A percentile compares a stretch with the other conserved stretches of the same genome.
Evolutionary conservation across 768 basidiomycete species (phyloP).

Genomic region (Mycena haematopus): DNA sequence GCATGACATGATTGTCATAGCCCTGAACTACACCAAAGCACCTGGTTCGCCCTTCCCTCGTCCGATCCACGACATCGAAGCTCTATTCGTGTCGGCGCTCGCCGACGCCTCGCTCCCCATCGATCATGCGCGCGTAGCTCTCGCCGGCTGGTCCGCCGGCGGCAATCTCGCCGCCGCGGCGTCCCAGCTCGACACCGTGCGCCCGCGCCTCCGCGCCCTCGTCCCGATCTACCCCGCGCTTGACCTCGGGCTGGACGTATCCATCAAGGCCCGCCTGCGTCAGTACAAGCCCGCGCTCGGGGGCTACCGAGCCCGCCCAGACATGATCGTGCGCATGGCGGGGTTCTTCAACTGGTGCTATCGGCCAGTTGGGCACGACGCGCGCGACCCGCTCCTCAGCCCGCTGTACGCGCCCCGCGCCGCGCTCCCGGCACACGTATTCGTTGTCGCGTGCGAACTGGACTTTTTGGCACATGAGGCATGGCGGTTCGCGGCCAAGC

Average conservation of each 20-base stretch:
- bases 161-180: neutral
- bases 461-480: neutral
- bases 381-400: neutral
- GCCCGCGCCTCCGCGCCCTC: neutral
- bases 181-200: too few species aligned
- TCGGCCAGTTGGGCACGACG: neutral
- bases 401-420: neutral
- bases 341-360: neutral
- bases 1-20: neutral
- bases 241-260: neutral
- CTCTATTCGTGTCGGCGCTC: neutral
- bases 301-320: neutral
- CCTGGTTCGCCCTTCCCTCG: neutral
- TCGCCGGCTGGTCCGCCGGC: slow-evolving; percentile 1
- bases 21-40: slow-evolving; percentile 1
- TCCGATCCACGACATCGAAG: neutral
- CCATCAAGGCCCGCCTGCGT: neutral
- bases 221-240: slow-evolving; percentile 1
- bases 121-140: neutral
- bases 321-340: neutral
- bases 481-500: neutral
- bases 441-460: neutral
- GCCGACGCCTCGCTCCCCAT: neutral
- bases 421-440: neutral
- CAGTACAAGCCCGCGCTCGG: slow-evolving; percentile 2